These are phyloP conservation scores for Blastobotrys illinoisensis DNA, from an alignment of 1,139 yeast species.

Conservation along the genomic window DNA sequence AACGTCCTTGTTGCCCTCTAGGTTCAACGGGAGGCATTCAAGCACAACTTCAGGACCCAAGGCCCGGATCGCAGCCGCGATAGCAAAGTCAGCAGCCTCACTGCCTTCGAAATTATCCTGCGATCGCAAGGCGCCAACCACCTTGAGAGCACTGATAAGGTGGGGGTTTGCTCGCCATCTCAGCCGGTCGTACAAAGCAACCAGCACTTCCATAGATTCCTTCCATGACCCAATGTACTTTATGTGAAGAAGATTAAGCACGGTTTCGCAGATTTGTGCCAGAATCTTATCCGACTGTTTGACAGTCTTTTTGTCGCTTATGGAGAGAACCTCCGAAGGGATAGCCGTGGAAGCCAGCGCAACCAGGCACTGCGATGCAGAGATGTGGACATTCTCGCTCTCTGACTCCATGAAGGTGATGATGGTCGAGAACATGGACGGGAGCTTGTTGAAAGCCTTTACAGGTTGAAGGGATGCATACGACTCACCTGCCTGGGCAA, in stretches of 20 bases:
- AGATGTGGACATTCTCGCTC: slow-evolving; percentile 56
- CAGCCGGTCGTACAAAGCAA: slow-evolving; percentile 59
- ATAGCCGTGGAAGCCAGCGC: slow-evolving; percentile 66
- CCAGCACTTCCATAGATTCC: slow-evolving; percentile 65
- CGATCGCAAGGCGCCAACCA: slow-evolving; percentile 83
- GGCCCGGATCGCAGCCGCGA: slow-evolving; percentile 70
- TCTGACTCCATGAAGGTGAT: slow-evolving; percentile 63
- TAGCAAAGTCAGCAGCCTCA: slow-evolving; percentile 72
- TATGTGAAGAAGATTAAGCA: slow-evolving; percentile 59
- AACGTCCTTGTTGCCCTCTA: slow-evolving; percentile 48
- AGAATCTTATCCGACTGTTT: slow-evolving; percentile 52
- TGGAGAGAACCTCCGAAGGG: slow-evolving; percentile 52
- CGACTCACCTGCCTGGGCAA: slow-evolving; percentile 78
- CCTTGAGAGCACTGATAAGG: slow-evolving; percentile 57
- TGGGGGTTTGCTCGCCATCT: slow-evolving; percentile 69
- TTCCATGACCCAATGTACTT: slow-evolving; percentile 73
- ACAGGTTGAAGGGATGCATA: slow-evolving; percentile 57
- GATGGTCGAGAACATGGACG: slow-evolving; percentile 52
- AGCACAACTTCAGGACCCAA: slow-evolving; percentile 86
- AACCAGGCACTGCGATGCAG: slow-evolving; percentile 82
- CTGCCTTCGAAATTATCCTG: slow-evolving; percentile 65
- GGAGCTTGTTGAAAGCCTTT: slow-evolving; percentile 51
- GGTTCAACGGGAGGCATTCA: slow-evolving; percentile 68
- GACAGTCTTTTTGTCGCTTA: slow-evolving; percentile 43
- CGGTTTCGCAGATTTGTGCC: slow-evolving; percentile 43